Conservation (phyloP, 495 filamentous ascomycete genomes). For the Thozetella sp. region DNA sequence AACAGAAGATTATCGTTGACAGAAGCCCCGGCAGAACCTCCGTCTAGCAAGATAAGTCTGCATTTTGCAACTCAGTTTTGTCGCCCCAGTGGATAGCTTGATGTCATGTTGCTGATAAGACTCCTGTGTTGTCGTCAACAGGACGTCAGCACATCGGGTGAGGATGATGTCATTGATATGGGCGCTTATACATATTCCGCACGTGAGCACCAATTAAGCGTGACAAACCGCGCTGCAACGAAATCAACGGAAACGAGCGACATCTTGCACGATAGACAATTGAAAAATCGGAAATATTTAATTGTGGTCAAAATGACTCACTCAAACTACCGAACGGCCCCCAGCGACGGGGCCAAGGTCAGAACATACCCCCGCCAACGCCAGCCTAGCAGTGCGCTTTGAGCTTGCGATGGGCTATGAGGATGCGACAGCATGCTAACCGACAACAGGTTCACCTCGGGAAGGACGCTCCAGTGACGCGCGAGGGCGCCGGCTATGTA, state of each 20-base stretch:
- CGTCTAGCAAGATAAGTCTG: no score
- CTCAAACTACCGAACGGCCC: constrained; percentile 12
- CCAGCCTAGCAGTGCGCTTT: background rate
- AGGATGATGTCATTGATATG: background rate
- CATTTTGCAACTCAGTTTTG: no score
- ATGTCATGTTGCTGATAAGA: background rate
- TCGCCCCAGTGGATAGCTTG: no score
- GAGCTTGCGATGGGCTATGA: background rate
- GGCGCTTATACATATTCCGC: background rate
- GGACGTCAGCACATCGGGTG: background rate
- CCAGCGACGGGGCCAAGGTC: constrained; percentile 25
- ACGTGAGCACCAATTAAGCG: no score
- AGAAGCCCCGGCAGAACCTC: no score
- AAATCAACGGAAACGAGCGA: no score
- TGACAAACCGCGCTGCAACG: no score
- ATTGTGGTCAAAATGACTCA: background rate
- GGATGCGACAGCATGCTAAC: background rate
- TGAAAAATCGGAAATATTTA: background rate
- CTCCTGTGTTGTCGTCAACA: background rate
- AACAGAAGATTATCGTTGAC: no score
- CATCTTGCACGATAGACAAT: no score
- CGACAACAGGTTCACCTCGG: constrained; percentile 1
- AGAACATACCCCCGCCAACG: no score
- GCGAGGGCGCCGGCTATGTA: constrained; percentile 18
- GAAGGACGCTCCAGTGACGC: constrained; percentile 16